These are phyloP conservation scores for Vitis amurensis DNA, from an alignment of 164 flowering plant species.

Conservation along the genomic window DNA sequence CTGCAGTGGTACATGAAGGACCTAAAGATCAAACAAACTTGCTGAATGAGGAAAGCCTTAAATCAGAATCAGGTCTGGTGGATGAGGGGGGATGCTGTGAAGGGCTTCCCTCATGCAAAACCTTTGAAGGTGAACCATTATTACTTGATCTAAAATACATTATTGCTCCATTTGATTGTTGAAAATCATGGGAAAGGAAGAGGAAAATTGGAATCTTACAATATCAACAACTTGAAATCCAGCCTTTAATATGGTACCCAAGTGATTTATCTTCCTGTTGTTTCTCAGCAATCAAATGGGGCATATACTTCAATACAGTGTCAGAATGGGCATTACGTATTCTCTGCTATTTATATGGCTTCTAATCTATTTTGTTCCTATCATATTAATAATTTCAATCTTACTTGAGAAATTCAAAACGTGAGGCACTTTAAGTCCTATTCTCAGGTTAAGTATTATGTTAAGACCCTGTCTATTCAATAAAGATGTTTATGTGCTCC, in stretches of 20 bases:
- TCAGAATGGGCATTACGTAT: too few relatives aligned
- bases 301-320: not conserved
- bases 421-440: not conserved
- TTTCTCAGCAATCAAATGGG: not conserved
- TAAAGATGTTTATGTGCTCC: not conserved
- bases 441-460: too few relatives aligned
- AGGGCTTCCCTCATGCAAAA: constrained; percentile 25
- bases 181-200: not conserved
- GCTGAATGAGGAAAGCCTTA: constrained; percentile 21
- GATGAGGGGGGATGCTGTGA: constrained; percentile 15
- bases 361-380: not conserved
- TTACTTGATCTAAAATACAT: not conserved
- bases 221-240: not conserved
- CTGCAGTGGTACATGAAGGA: constrained; percentile 20
- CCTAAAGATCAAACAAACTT: constrained; percentile 26
- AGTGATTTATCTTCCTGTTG: not conserved
- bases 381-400: not conserved
- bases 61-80: constrained; percentile 23
- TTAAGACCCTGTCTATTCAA: too few relatives aligned
- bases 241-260: too few relatives aligned
- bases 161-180: not conserved
- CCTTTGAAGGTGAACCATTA: constrained; percentile 43
- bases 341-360: too few relatives aligned
- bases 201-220: not conserved
- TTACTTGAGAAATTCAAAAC: not conserved